Base-by-base conservation (phyloP, 2,329 filamentous ascomycete species). In the Didymella pinodella region DNA sequence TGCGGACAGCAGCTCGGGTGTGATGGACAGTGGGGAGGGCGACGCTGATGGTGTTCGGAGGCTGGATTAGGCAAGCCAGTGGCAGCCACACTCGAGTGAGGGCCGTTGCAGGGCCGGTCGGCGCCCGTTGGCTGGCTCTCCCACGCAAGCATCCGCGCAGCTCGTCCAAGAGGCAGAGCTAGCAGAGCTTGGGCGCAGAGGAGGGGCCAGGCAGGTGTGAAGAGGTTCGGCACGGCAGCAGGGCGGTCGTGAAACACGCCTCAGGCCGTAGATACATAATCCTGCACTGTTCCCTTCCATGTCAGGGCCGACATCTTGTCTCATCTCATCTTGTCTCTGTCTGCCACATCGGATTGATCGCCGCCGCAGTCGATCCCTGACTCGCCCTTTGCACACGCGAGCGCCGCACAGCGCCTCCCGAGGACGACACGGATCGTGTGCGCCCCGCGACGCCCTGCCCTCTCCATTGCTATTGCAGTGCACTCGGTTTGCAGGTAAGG, bases 181-280 rank as follows among this genome's bases (percentile, higher is more conserved):
- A 44, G 59, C 43, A 45, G 52, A 32, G 59, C 57, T 29, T 54
- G 53, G 56, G 49, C 49, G 40, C 44, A 48, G 55, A 45, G 51
- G 32, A 55, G 40, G 57, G 56, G 49, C 49, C 49, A 43, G 40
- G 38, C 48, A 54, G 51, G 54, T 25, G 34, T 36, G 56, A 62
- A 50, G 43, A 52, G 61, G 31, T 40, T 48, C 55, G 65, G 59
- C 58, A 59, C 50, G 56, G 50, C 55, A 61, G 67, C 60, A 68
- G 63, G 59, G 61, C 59, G 26, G 55, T 69, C 62, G 71, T 74
- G 71, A 74, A 74, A 74, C 71, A 62, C 65, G 63, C 60, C 60
- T 57, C 56, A 59, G 55, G 59, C 60, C 62, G 65, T 67, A 69
- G 65, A 69, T 69, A 67, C 65, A 69, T 69, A 67, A 68, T 68